Conservation (phyloP, 495 filamentous ascomycete genomes). For the Tuber aestivum region DNA sequence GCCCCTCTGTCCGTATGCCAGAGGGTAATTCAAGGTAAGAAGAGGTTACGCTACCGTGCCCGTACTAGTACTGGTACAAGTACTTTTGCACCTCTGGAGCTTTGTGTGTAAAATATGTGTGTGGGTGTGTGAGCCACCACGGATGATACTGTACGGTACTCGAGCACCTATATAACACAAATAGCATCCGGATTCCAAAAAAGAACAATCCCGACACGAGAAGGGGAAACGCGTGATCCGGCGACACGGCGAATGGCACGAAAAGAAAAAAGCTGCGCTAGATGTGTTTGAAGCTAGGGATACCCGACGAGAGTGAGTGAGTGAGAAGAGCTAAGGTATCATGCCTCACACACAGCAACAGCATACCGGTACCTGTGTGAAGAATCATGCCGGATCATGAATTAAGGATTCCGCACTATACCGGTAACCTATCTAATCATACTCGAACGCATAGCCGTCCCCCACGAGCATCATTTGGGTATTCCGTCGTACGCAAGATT, state of each 20-base stretch:
- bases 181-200: slow-evolving; percentile 12
- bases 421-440: background rate
- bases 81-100: background rate
- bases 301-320: background rate
- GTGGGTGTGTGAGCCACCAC: slow-evolving; percentile 14
- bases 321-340: background rate
- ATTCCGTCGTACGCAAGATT: background rate
- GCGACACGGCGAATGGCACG: slow-evolving; percentile 30
- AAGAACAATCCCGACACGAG: slow-evolving; percentile 32
- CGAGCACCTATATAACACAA: slow-evolving; percentile 1
- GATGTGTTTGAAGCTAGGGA: background rate
- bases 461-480: background rate
- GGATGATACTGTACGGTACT: slow-evolving; percentile 19
- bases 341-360: background rate
- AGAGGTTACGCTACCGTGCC: no score
- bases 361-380: background rate
- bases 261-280: slow-evolving; percentile 24
- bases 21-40: no score
- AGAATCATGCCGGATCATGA: background rate
- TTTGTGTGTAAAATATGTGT: slow-evolving; percentile 18
- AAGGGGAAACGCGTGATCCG: slow-evolving; percentile 35
- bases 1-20: background rate
- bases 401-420: background rate
- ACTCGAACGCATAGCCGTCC: background rate
- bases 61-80: no score